Conservation (phyloP, 371 early-diverging fungal genomes). For the Circinella minor region DNA sequence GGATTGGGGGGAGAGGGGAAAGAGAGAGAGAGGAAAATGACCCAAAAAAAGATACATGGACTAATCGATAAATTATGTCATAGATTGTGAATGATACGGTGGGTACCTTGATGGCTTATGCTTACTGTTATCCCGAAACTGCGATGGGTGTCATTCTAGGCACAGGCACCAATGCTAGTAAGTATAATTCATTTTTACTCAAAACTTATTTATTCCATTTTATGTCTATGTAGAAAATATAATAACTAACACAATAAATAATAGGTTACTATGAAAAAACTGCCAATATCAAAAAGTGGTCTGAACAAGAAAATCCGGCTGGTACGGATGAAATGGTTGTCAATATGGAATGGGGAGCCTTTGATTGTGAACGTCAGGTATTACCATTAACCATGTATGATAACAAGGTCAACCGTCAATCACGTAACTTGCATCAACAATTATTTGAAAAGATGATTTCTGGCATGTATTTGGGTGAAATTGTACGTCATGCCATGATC, state of each 20-base stretch:
- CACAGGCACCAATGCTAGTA: conserved; percentile 94
- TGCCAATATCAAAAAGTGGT: conserved; percentile 57
- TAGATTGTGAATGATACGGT: conserved; percentile 94
- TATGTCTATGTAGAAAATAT: not conserved
- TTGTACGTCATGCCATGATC: conserved; percentile 71
- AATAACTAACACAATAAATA: not conserved
- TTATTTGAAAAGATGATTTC: conserved; percentile 83
- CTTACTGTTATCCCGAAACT: conserved; percentile 80
- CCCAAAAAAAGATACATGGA: not conserved
- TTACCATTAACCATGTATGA: conserved; percentile 78
- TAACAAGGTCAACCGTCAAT: conserved; percentile 61
- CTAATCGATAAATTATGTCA: conserved; percentile 1
- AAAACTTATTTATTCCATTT: not conserved
- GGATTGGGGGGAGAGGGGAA: not conserved
- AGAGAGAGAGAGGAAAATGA: not conserved
- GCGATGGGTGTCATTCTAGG: conserved; percentile 92
- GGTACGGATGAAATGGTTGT: conserved; percentile 60
- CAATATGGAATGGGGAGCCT: conserved; percentile 76
- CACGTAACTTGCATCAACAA: conserved; percentile 66
- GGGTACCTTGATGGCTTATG: conserved; percentile 89
- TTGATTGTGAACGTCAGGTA: conserved; percentile 63
- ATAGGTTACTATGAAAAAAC: conserved; percentile 74
- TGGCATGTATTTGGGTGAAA: conserved; percentile 86
- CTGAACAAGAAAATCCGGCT: conserved; percentile 61
- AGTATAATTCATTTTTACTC: conserved; percentile 29